A percentile compares a stretch with the other conserved stretches of the same genome.
Evolutionary conservation across 2,329 filamentous ascomycete genomes (phyloP).

Genomic region (Scortechinia acanthostroma): DNA sequence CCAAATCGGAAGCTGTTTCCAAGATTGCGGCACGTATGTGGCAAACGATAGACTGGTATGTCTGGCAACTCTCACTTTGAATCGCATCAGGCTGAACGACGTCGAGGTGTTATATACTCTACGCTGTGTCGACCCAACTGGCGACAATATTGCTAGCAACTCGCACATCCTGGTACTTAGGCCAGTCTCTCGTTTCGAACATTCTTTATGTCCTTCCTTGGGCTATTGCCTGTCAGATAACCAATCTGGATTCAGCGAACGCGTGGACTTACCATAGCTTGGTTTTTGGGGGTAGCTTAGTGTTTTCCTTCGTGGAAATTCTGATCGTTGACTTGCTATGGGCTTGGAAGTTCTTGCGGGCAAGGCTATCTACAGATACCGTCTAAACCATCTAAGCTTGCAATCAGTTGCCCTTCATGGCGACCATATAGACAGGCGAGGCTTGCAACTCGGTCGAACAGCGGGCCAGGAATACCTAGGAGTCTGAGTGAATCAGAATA

Average conservation of each 20-base stretch:
- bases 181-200: conserved; percentile 61
- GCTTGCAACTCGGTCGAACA: no score
- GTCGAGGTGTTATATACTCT: conserved; percentile 71
- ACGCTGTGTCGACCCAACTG: conserved; percentile 57
- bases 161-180: conserved; percentile 58
- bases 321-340: conserved; percentile 38
- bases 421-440: no score
- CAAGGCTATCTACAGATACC: no score
- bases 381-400: no score
- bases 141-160: conserved; percentile 59
- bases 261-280: conserved; percentile 64
- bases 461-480: no score
- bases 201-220: conserved; percentile 64
- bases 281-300: conserved; percentile 64
- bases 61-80: no score
- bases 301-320: conserved; percentile 59
- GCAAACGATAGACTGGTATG: conserved; percentile 47
- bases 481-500: no score
- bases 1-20: conserved; percentile 45
- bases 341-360: no score
- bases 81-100: no score
- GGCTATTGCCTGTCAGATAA: conserved; percentile 52
- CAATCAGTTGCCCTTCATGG: no score
- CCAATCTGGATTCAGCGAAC: conserved; percentile 35
- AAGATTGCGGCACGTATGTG: conserved; percentile 61